A percentile compares a stretch with the other conserved stretches of the same genome.
Evolutionary conservation across 495 filamentous ascomycete species (phyloP).

Genomic region (Chaetomidium leptoderma): DNA sequence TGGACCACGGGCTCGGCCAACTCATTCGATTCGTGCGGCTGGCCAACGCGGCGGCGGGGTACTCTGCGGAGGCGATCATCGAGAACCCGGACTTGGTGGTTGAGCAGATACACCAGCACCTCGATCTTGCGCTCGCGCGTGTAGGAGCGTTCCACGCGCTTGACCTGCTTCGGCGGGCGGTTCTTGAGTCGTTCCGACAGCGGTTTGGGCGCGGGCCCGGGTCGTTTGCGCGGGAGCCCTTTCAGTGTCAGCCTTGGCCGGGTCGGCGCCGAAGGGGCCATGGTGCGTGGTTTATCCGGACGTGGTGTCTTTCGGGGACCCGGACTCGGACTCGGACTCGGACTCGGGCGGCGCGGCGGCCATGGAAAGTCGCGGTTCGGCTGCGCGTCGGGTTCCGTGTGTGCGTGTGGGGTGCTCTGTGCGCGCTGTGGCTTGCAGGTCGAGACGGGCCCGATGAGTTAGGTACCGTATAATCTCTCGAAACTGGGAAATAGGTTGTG

Average conservation of each 20-base stretch:
- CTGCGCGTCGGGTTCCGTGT: too few species aligned
- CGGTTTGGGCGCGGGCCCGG: slow-evolving; percentile 23
- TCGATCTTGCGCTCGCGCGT: slow-evolving; percentile 30
- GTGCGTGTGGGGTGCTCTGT: too few species aligned
- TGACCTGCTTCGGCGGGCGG: slow-evolving; percentile 22
- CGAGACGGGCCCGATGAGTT: too few species aligned
- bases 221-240: slow-evolving; percentile 15
- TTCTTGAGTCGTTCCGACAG: slow-evolving; percentile 18
- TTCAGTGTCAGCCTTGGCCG: slow-evolving; percentile 15
- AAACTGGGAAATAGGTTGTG: too few species aligned
- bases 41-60: slow-evolving; percentile 25
- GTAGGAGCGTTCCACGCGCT: slow-evolving; percentile 25
- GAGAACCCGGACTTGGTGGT: slow-evolving; percentile 26
- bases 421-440: too few species aligned
- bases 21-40: slow-evolving; percentile 21
- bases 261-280: slow-evolving; percentile 6
- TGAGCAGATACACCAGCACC: slow-evolving; percentile 27
- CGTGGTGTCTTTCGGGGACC: too few species aligned
- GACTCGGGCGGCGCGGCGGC: too few species aligned
- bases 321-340: too few species aligned
- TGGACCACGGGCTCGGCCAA: not conserved
- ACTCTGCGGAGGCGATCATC: slow-evolving; percentile 9
- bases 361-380: not conserved
- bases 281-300: not conserved
- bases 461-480: too few species aligned